These are phyloP conservation scores for Pilaira anomala DNA, from an alignment of 192 early-diverging fungal genomes.

Conservation along the genomic window DNA sequence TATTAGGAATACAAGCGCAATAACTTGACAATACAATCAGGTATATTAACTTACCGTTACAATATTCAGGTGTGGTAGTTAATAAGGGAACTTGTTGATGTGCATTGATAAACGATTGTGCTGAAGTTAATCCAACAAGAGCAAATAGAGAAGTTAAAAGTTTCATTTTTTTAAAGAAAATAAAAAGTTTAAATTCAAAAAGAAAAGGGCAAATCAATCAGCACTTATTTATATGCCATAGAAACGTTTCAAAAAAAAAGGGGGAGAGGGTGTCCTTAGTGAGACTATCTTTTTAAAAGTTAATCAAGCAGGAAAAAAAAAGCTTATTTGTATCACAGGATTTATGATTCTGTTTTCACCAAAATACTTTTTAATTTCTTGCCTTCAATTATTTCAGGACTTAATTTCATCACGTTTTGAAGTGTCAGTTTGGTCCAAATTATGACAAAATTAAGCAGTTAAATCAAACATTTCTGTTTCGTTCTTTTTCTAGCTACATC, in stretches of 20 bases:
- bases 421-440: no score
- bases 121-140: not conserved
- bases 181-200: not conserved
- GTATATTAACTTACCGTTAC: not conserved
- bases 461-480: no score
- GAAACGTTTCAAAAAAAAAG: constrained; percentile 1
- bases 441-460: no score
- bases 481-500: no score
- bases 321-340: no score
- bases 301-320: no score
- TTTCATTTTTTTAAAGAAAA: not conserved
- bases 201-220: not conserved
- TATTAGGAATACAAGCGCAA: not conserved
- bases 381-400: no score
- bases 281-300: no score
- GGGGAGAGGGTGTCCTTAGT: no score
- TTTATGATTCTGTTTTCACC: no score
- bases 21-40: not conserved
- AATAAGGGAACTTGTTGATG: not conserved
- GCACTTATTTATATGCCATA: not conserved
- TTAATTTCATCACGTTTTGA: no score
- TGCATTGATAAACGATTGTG: not conserved
- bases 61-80: not conserved
- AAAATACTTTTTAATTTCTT: no score
- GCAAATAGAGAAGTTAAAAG: not conserved